phyloP scores from a whole-genome alignment of 495 filamentous ascomycete genomes.

The Bombardia bombarda region DNA sequence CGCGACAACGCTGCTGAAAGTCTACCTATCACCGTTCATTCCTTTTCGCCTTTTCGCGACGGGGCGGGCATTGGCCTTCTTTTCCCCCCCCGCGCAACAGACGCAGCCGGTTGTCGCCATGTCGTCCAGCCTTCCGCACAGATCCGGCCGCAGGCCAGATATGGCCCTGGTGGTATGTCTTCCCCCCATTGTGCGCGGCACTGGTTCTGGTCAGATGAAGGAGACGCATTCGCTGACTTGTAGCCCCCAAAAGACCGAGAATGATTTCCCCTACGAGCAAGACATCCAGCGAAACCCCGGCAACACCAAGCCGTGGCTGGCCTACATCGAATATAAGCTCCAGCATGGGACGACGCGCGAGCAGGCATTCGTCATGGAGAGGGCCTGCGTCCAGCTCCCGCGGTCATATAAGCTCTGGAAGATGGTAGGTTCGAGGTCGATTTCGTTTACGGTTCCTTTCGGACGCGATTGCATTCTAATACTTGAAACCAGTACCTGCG shows the following conservation, averaged over 20 bases:
- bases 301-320: slow-evolving; percentile 90
- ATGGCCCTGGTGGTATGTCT: slow-evolving; percentile 70
- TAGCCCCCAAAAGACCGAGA: slow-evolving; percentile 54
- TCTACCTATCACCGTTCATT: slow-evolving; percentile 2
- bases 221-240: too few relatives aligned
- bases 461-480: slow-evolving; percentile 12
- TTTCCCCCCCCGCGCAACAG: background rate
- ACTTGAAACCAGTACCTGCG: slow-evolving; percentile 61
- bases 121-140: slow-evolving; percentile 20
- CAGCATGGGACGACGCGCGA: slow-evolving; percentile 81
- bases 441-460: background rate
- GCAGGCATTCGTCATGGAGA: slow-evolving; percentile 91
- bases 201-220: too few relatives aligned
- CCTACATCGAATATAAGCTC: slow-evolving; percentile 87
- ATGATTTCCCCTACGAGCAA: slow-evolving; percentile 93
- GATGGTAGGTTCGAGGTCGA: slow-evolving; percentile 49
- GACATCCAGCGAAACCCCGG: slow-evolving; percentile 82
- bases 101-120: slow-evolving; percentile 14
- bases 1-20: slow-evolving; percentile 14
- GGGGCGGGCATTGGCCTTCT: slow-evolving; percentile 9
- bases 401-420: slow-evolving; percentile 99
- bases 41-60: background rate
- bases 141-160: slow-evolving; percentile 40
- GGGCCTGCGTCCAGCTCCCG: slow-evolving; percentile 81
- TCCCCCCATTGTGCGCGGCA: background rate